Evolutionary conservation across 1,284 basidiomycete species (phyloP), one percentile per base, ranked within the genome.

Genomic region (Austroboletus niveus): DNA sequence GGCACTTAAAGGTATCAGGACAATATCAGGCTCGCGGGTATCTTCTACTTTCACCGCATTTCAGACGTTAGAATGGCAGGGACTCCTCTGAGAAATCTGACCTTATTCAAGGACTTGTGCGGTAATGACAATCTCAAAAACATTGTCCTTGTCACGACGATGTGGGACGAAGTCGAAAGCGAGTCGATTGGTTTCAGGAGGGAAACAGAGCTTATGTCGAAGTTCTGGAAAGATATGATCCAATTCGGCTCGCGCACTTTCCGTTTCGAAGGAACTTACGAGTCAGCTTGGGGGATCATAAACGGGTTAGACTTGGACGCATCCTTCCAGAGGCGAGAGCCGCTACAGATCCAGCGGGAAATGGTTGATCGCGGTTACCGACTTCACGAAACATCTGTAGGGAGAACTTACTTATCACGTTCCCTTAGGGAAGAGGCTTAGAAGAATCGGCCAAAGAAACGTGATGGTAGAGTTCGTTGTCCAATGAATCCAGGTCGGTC

Each of bases 1-100:
- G 31, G 53, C 4, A 29, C 14, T 20, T 3, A 10, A 24, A 64
- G 57, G 8, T 58, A 63, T 29, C 42, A 46, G 32, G 53, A 54
- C 14, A 47, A 57, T 32, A 52, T 47, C 41, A 66, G 48, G 39
- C 52, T 68, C 9, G 17, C 55, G 8, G 65, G 65, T 20, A 36
- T 65, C 27, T 44, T 69, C 14, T 69, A 65, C 44, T 50, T 68
- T 46, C 63, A 69, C 42, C 63, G 55, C 5, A 65, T 68, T 15
- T 69, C 75, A n/a, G 78, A 79, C 55, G 64, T 65, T 53, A 70
- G 77, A 29, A 62, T 80, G 54, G 72, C 69, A 5, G 77, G 76
- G 12, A 57, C 63, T 5, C 52, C 66, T 32, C 42, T 51, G 20
- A 52, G 59, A 27, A 66, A 54, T 34, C 36, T 68, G 15, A 14